A percentile compares a stretch with the other conserved stretches of the same genome.
Conservation (phyloP, 1,284 basidiomycete genomes). For the Pseudozyma hubeiensis region DNA sequence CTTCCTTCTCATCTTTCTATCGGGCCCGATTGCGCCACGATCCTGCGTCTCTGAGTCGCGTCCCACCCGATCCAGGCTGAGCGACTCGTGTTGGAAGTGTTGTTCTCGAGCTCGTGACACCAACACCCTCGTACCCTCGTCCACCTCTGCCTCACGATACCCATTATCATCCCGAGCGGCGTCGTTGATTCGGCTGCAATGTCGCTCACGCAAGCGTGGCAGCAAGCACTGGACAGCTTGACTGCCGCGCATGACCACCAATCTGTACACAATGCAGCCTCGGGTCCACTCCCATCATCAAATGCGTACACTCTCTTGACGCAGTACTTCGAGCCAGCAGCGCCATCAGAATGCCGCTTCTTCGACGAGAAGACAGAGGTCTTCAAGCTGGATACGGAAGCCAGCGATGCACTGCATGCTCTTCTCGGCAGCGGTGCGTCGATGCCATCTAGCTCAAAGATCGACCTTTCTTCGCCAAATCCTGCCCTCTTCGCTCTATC, state of each 20-base stretch:
- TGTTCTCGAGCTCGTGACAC: slow-evolving; percentile 14
- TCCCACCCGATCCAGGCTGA: not conserved
- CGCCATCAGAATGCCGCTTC: slow-evolving; percentile 17
- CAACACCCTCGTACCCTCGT: slow-evolving; percentile 10
- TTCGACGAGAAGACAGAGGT: not conserved
- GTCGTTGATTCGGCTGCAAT: slow-evolving; percentile 1
- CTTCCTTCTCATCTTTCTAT: slow-evolving; percentile 1
- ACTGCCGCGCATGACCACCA: not conserved
- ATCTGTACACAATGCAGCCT: not conserved
- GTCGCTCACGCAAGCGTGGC: slow-evolving; percentile 29
- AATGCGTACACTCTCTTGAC: slow-evolving; percentile 22
- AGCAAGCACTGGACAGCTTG: slow-evolving; percentile 26
- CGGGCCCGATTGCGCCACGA: slow-evolving; percentile 17
- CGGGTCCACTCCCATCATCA: slow-evolving; percentile 6
- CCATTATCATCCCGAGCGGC: no score
- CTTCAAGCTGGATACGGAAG: slow-evolving; percentile 1
- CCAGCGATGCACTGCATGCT: not conserved
- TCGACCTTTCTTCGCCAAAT: slow-evolving; percentile 14
- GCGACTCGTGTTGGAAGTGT: slow-evolving; percentile 9
- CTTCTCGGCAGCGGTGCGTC: slow-evolving; percentile 13
- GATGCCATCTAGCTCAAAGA: slow-evolving; percentile 27
- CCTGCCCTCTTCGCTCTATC: slow-evolving; percentile 32
- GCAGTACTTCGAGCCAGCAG: slow-evolving; percentile 19
- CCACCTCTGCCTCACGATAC: not conserved
- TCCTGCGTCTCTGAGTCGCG: not conserved